phyloP scores from a whole-genome alignment of 176 grass and related monocot genomes.

The Lolium rigidum region DNA sequence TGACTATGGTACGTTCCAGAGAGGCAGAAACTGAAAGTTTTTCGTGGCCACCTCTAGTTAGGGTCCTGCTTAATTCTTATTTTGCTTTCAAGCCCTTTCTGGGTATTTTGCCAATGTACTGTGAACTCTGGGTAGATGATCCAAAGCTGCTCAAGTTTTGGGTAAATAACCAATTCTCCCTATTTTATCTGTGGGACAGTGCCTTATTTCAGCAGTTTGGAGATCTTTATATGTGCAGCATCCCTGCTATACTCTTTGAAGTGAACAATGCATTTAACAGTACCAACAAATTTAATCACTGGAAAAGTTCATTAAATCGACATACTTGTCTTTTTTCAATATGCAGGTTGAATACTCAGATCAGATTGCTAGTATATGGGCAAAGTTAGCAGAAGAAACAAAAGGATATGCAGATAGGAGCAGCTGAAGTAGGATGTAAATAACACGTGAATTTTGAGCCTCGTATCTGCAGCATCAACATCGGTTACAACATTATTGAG shows the following conservation, averaged over 20 bases:
- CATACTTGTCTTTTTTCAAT: slow-evolving; percentile 17
- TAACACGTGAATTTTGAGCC: slow-evolving; percentile 41
- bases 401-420: slow-evolving; percentile 47
- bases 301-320: slow-evolving; percentile 4
- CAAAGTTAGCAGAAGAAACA: slow-evolving; percentile 78
- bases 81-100: too few relatives aligned
- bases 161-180: too few relatives aligned
- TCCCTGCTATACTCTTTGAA: background rate
- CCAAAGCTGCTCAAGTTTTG: too few relatives aligned
- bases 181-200: background rate
- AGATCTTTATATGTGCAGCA: background rate
- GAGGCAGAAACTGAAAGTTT: too few relatives aligned
- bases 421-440: slow-evolving; percentile 58
- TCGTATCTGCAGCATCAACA: slow-evolving; percentile 27
- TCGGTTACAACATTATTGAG: slow-evolving; percentile 17
- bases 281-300: background rate
- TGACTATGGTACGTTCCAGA: too few relatives aligned
- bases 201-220: background rate
- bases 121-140: too few relatives aligned
- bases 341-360: slow-evolving; percentile 68
- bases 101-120: too few relatives aligned
- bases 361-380: slow-evolving; percentile 69
- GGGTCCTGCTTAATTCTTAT: too few relatives aligned
- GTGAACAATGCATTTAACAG: background rate
- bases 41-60: too few relatives aligned